Evolutionary conservation across 352 stramenopile genomes (phyloP).

Genomic region (Achlya hypogyna): DNA sequence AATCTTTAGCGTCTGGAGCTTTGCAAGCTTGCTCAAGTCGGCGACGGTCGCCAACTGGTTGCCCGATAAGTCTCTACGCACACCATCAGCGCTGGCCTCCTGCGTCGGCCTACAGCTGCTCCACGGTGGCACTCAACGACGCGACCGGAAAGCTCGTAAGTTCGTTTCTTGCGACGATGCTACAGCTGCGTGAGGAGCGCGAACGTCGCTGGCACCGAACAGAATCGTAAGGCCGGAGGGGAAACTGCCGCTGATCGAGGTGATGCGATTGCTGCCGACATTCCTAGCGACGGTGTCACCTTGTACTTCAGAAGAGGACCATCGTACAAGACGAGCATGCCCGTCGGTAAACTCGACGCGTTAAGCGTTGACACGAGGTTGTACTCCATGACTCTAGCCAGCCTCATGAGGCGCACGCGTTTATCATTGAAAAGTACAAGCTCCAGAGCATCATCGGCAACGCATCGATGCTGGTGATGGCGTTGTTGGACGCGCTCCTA

Average conservation of each 20-base stretch:
- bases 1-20: neutral
- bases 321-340: neutral
- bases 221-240: neutral
- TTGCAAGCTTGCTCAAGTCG: neutral
- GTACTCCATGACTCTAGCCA: neutral
- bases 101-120: neutral
- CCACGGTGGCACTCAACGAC: neutral
- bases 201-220: neutral
- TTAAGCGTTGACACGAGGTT: neutral
- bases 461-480: neutral
- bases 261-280: constrained; percentile 2
- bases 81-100: neutral
- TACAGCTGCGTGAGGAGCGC: neutral
- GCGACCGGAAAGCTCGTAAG: neutral
- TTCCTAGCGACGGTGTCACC: neutral
- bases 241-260: neutral
- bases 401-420: neutral
- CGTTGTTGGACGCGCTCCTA: constrained; percentile 11
- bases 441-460: neutral
- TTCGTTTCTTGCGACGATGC: neutral
- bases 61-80: neutral
- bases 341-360: neutral
- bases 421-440: neutral
- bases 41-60: neutral
- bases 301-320: neutral